phyloP scores from a whole-genome alignment of 176 grass and related monocot species.

The Elaeis guineensis region DNA sequence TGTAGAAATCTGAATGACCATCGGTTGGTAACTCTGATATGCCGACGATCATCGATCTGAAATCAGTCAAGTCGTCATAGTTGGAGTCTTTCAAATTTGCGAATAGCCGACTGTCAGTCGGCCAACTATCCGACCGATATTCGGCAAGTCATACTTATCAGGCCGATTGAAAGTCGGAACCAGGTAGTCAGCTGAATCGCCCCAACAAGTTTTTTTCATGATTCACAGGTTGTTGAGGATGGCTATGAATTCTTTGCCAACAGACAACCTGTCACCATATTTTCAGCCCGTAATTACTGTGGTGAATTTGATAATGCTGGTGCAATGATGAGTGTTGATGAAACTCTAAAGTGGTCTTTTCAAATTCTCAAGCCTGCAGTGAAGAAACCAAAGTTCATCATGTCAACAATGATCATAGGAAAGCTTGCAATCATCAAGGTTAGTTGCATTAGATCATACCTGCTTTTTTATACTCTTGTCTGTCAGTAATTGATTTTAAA shows the following conservation, averaged over 20 bases:
- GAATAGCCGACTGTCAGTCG: no score
- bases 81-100: no score
- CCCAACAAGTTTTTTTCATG: constrained; percentile 25
- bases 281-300: constrained; percentile 95
- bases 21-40: no score
- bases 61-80: no score
- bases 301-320: constrained; percentile 92
- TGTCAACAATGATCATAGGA: constrained; percentile 53
- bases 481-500: background rate
- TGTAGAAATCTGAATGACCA: no score
- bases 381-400: constrained; percentile 60
- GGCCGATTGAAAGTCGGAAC: no score
- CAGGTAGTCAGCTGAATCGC: no score
- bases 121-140: no score
- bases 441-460: constrained; percentile 16
- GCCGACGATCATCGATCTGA: no score
- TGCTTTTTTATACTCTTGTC: background rate
- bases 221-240: constrained; percentile 86
- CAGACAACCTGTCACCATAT: constrained; percentile 83
- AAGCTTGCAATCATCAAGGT: constrained; percentile 28
- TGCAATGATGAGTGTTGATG: constrained; percentile 95
- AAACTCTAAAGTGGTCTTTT: constrained; percentile 91
- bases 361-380: constrained; percentile 96
- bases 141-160: no score
- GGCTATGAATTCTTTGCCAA: constrained; percentile 95